Percentiles rank a stretch among this genome's conserved stretches.
Evolutionary conservation across 2,329 filamentous ascomycete species (phyloP).

Genomic region (Botrytis sinoallii): DNA sequence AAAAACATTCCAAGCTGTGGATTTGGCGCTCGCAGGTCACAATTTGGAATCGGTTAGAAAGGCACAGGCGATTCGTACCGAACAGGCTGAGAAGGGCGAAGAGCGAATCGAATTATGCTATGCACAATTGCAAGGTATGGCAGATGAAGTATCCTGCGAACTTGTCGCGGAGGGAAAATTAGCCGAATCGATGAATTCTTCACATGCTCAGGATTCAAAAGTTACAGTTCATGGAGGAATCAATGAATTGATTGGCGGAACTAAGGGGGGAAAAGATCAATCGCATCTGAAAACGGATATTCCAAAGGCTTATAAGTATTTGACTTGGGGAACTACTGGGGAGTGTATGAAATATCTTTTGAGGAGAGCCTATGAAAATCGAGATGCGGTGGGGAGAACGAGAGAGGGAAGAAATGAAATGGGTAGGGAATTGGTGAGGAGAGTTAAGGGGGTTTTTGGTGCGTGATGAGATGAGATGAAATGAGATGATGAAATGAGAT

Average conservation of each 20-base stretch:
- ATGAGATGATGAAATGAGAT: too few relatives aligned
- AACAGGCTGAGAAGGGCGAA: constrained; percentile 39
- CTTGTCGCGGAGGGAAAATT: constrained; percentile 39
- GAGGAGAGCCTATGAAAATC: constrained; percentile 72
- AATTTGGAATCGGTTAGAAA: constrained; percentile 69
- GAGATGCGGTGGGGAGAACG: constrained; percentile 64
- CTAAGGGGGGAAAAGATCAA: constrained; percentile 27
- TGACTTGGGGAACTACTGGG: constrained; percentile 66
- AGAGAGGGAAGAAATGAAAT: constrained; percentile 60
- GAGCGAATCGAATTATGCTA: constrained; percentile 52
- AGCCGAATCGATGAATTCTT: constrained; percentile 30
- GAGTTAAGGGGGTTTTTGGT: constrained; percentile 47
- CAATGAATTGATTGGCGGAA: not conserved
- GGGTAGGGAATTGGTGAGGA: constrained; percentile 57
- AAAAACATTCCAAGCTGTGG: constrained; percentile 53
- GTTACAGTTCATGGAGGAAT: not conserved
- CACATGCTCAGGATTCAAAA: not conserved
- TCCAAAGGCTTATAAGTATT: constrained; percentile 59
- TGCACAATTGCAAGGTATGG: constrained; percentile 91
- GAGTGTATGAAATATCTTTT: constrained; percentile 77
- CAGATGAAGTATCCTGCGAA: constrained; percentile 80
- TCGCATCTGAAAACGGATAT: constrained; percentile 46
- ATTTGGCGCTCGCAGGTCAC: constrained; percentile 76
- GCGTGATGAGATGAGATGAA: not conserved
- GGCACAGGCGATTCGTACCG: constrained; percentile 51